Evolutionary conservation across 352 stramenopile species (phyloP).

Genomic region (Pythium brachiatum): DNA sequence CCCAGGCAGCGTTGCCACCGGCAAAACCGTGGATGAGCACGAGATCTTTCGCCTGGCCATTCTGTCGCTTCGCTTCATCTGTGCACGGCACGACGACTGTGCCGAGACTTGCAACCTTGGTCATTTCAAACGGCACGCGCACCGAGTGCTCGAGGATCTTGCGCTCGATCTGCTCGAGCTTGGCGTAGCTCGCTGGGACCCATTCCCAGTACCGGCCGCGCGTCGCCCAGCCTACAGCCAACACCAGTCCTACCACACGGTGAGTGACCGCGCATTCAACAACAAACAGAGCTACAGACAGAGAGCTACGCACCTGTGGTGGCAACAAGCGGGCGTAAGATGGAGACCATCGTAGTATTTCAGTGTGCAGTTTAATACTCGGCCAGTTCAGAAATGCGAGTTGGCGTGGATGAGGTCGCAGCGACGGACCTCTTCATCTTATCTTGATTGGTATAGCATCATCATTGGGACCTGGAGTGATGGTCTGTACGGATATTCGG

Average conservation of each 20-base stretch:
- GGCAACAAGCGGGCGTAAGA: constrained; percentile 18
- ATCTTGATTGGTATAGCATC: no score
- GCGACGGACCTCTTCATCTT: no score
- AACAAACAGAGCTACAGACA: neutral
- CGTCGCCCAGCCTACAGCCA: constrained; percentile 59
- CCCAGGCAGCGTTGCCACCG: constrained; percentile 77
- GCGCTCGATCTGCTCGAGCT: constrained; percentile 60
- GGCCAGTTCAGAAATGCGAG: neutral
- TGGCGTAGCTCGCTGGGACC: constrained; percentile 67
- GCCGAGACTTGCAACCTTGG: constrained; percentile 71
- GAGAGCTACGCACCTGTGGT: constrained; percentile 19
- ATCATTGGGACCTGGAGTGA: no score
- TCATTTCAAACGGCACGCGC: constrained; percentile 63
- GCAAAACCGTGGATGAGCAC: constrained; percentile 83
- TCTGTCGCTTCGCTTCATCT: constrained; percentile 42
- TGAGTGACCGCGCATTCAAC: neutral
- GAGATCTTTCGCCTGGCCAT: constrained; percentile 51
- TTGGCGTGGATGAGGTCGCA: neutral
- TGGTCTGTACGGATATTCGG: neutral
- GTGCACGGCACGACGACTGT: constrained; percentile 80
- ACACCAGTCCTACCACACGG: constrained; percentile 27
- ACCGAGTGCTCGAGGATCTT: constrained; percentile 54
- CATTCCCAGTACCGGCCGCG: constrained; percentile 65
- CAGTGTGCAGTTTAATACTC: neutral
- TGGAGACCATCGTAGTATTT: neutral